Base-by-base conservation (phyloP, 2,329 filamentous ascomycete genomes). In the Diaporthe sp. region DNA sequence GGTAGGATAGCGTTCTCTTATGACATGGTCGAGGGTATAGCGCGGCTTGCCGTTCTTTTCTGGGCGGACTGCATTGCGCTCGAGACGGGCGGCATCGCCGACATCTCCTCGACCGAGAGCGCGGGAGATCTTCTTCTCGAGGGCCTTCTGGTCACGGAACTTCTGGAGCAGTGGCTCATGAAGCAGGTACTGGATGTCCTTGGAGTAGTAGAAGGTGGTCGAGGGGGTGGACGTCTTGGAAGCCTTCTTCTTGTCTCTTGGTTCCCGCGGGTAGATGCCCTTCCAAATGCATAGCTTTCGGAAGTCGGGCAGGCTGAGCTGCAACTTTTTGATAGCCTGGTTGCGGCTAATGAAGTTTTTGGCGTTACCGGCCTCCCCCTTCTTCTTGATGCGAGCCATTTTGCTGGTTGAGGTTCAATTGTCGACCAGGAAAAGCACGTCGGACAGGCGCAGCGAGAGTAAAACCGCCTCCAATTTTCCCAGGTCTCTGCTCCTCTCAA, bases 221-320 rank as follows among this genome's bases (percentile, higher is more conserved):
- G 94, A 96, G 76, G 93, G 92, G 47, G 94, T 98, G 35, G 95
- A 92, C 75, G 94, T 95, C 85, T 97, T 98, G 82, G 94, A 95
- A 55, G 94, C 97, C 90, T 98, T 98, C 89, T 97, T 98, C 89
- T 95, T 96, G 88, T 94, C 98, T 82, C 97, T 92, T 77, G 97
- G 97, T 88, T 99, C 97, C 81, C 97, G 94, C 78, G 97, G 97
- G 86, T 98, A 99, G 84, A 99, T 98, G 80, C 96, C 97, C 89
- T 98, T 98, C 93, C 98, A 99, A 85, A 99, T 99, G 87, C 97
- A 99, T 83, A 99, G 90, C 87, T 97, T 94, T 86, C 97, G 93
- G 87, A 99, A 99, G 86, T 99, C 97, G 79, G 96, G 95, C 73
- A 99, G 91, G 81, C 94, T 98, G 85, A 99, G 94, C 86, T 99